Base-by-base conservation (phyloP, 495 filamentous ascomycete species). In the Penicillium arizonense region DNA sequence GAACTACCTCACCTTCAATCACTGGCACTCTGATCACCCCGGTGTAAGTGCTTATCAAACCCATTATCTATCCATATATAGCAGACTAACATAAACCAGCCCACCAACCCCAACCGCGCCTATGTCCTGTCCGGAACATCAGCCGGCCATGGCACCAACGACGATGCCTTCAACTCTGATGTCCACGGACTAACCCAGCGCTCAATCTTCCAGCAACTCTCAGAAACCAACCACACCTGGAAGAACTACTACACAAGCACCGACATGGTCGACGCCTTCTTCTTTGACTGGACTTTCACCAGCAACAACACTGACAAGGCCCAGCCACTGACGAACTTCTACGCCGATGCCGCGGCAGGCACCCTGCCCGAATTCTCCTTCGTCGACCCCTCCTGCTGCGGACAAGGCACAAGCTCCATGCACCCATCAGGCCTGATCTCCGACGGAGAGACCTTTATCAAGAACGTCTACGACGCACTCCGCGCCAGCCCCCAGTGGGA, bases 331-430 rank as follows among this genome's bases (percentile, higher is more conserved):
- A 47, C 56, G 5, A 54, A 68, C 44, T 73, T 73, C 62, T 74
- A 69, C 62, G 51, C 63, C 4, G 75, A 74, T 30, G 71, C 70
- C 9, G 56, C 57, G 14, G 58, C 62, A 12, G 72, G 78, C 28
- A 61, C 46, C 3, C 74, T 80, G 2, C 67, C 77, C 6, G 60
- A 76, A 36, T 68, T 81, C 53, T 73, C 70, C 40, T 81, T 76
- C 56, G 58, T 81, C 54, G 77, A 81, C 66, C 78, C 78, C 1
- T 70, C 68, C 37, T 81, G 78, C 73, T 81, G 78, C 57, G 68
- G 67, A 16, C 47, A 56, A 12, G 63, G 60, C 41, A 77, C 73
- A 21, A 76, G 67, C 54, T 78, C 74, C 41, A 74, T 78, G 68
- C 76, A 81, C 63, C 77, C 76, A 0, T 68, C 65, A 4, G 68